Evolutionary conservation across 225 moss, liverwort and hornwort genomes (phyloP), one percentile per base, ranked within the genome.

Genomic region (Straminergon stramineum): DNA sequence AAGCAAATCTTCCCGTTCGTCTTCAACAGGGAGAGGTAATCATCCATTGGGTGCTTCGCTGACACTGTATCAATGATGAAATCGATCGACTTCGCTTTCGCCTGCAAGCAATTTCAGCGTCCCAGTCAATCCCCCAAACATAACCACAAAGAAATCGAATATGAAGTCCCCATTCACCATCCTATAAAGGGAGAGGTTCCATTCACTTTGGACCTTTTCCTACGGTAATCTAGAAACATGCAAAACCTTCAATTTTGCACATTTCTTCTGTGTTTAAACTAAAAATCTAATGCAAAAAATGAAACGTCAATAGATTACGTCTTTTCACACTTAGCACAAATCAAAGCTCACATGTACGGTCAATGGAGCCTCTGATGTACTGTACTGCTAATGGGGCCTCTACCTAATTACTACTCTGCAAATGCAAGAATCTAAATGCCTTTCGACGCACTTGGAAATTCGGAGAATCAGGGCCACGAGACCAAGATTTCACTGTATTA

Each of bases 61-160:
- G 95, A 53, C 30, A 95, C 92, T 6, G 96, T 95, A 15, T 96
- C 95, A 15, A 96, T 93, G 74, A 96, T 95, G 85, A 94, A 96
- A 64, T 96, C 95, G 15, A 95, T 82, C 8, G 92, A 89, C 45
- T 93, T 91, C 18, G 90, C 87, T 64, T 92, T 93, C 32, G 87
- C 94, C 95, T 92, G 86, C 83, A 52, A 53, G 6, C 13, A 56
- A 70, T 84, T 19, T 8, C 11, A 68, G 17, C 13, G 15, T 15
- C 58, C 58, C 75, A 43, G 57, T 79, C n/a, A 70, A 43, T 70
- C 12, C 28, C 26, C 8, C 31, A 27, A 60, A 45, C 24, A 87
- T 26, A 6, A 35, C 11, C 37, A 61, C 37, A 24, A 15, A 17
- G 12, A 17, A 18, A 37, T n/a, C 17, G 24, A 32, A 48, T 16